phyloP scores from a whole-genome alignment of 345 rosid species.

The Eucalyptus brandiana region DNA sequence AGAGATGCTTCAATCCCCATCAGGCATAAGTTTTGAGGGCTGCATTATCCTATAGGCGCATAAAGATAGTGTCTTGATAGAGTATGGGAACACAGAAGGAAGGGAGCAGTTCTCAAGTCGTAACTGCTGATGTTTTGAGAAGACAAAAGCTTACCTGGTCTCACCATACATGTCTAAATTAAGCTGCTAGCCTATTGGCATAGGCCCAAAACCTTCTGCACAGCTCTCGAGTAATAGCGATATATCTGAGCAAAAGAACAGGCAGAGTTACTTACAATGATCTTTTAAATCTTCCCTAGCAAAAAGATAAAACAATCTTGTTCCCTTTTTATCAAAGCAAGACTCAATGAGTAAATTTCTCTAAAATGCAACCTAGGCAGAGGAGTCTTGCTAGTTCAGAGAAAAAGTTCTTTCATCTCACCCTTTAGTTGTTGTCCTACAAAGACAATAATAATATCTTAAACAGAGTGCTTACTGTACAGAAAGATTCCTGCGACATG shows the following conservation, averaged over 20 bases:
- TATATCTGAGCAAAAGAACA: neutral
- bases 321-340: neutral
- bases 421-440: neutral
- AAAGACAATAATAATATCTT: neutral
- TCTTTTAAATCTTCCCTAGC: neutral
- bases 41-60: neutral
- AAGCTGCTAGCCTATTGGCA: neutral
- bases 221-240: neutral
- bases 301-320: neutral
- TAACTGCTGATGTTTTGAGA: neutral
- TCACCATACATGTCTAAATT: neutral
- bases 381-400: neutral
- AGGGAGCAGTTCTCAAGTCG: neutral
- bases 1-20: neutral
- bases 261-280: neutral
- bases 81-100: neutral
- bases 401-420: neutral
- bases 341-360: neutral
- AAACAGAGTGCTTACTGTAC: neutral
- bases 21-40: neutral
- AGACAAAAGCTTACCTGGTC: neutral
- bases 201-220: neutral
- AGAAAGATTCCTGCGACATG: neutral
- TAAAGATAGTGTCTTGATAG: neutral
- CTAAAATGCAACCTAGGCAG: neutral